phyloP scores from a whole-genome alignment of 768 basidiomycete genomes.

The Gyrodon lividus region DNA sequence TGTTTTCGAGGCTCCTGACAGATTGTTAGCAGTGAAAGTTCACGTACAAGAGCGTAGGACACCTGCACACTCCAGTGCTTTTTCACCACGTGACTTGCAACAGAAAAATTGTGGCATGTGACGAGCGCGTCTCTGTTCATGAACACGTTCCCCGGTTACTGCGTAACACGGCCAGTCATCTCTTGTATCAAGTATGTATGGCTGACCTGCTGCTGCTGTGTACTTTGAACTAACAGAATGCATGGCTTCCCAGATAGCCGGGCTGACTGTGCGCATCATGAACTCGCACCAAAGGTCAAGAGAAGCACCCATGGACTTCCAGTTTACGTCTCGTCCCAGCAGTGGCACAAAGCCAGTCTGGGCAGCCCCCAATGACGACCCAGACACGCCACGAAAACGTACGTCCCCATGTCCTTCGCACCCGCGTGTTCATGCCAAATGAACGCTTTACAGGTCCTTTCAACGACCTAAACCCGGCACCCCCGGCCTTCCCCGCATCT shows the following conservation, averaged over 20 bases:
- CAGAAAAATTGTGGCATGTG: constrained; percentile 9
- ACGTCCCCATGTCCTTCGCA: constrained; percentile 35
- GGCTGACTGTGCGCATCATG: constrained; percentile 17
- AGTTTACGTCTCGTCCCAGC: constrained; percentile 71
- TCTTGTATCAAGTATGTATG: constrained; percentile 16
- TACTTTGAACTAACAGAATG: not conserved
- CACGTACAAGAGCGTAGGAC: too few relatives aligned
- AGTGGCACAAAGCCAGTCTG: constrained; percentile 55
- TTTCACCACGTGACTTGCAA: constrained; percentile 26
- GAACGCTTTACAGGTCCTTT: constrained; percentile 38
- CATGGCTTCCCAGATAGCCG: not conserved
- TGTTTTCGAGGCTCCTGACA: not conserved
- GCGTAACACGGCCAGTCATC: not conserved
- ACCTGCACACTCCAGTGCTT: too few relatives aligned
- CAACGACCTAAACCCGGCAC: constrained; percentile 41
- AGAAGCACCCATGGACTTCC: constrained; percentile 89
- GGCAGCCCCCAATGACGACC: constrained; percentile 45
- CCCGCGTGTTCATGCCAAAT: constrained; percentile 23
- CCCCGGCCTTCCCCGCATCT: constrained; percentile 35
- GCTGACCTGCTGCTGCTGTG: not conserved
- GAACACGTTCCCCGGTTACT: constrained; percentile 4
- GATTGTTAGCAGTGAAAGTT: not conserved
- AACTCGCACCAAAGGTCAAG: constrained; percentile 48
- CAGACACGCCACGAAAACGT: constrained; percentile 70
- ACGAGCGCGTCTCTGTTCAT: constrained; percentile 14